Conservation (phyloP, 2,329 filamentous ascomycete genomes). For the Calonectria honghensis region DNA sequence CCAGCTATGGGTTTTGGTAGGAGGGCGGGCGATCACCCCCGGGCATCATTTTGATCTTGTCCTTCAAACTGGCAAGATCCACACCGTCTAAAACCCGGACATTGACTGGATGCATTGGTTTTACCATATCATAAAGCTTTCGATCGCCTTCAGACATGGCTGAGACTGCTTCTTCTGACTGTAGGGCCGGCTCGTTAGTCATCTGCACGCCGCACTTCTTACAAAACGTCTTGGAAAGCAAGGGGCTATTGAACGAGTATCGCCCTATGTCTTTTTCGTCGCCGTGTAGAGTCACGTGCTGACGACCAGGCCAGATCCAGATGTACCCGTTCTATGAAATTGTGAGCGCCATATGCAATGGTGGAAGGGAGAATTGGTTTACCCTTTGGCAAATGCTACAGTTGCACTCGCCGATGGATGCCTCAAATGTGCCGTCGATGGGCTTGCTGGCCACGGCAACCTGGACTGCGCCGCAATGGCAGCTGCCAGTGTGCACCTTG, state of each 20-base stretch:
- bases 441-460: constrained; percentile 65
- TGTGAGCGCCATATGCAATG: background rate
- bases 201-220: constrained; percentile 68
- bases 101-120: constrained; percentile 59
- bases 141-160: constrained; percentile 55
- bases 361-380: constrained; percentile 33
- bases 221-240: constrained; percentile 68
- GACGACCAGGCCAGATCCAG: constrained; percentile 66
- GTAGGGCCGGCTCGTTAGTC: constrained; percentile 55
- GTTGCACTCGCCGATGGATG: constrained; percentile 65
- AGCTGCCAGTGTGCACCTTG: constrained; percentile 69
- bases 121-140: constrained; percentile 42
- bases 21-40: background rate
- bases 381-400: constrained; percentile 70
- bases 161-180: constrained; percentile 61
- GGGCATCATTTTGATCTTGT: background rate
- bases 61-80: constrained; percentile 30
- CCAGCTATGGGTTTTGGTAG: constrained; percentile 26
- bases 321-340: constrained; percentile 62
- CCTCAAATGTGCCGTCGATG: constrained; percentile 61
- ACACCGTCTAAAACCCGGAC: constrained; percentile 54
- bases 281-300: constrained; percentile 65
- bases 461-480: constrained; percentile 71
- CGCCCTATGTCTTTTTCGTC: constrained; percentile 60
- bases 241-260: constrained; percentile 60